Evolutionary conservation across 2,329 filamentous ascomycete species (phyloP).

Genomic region (Penicillium sp.): DNA sequence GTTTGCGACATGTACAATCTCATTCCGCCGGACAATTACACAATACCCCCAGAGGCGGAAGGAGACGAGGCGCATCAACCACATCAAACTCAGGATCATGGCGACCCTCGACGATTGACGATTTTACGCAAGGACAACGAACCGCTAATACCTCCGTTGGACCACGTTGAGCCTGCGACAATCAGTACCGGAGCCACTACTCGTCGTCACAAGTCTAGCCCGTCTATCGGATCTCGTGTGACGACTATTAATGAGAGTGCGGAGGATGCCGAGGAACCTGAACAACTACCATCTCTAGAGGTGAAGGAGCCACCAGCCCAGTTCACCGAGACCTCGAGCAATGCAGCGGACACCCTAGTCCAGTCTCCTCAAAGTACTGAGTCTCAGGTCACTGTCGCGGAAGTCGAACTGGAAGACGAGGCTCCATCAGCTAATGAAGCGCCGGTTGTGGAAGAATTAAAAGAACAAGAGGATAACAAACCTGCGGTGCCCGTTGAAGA

Average conservation of each 20-base stretch:
- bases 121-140: conserved; percentile 43
- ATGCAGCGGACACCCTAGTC: neutral
- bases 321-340: conserved; percentile 1
- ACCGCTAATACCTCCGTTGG: conserved; percentile 23
- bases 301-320: neutral
- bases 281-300: neutral
- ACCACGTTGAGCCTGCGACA: conserved; percentile 50
- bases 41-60: conserved; percentile 90
- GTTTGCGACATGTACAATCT: conserved; percentile 92
- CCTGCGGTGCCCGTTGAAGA: conserved; percentile 2
- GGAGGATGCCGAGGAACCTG: conserved; percentile 62
- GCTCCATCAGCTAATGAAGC: conserved; percentile 8
- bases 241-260: conserved; percentile 82
- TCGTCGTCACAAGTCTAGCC: conserved; percentile 80
- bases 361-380: conserved; percentile 17
- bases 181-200: conserved; percentile 70
- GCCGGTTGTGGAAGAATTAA: neutral
- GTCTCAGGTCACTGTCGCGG: conserved; percentile 27
- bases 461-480: conserved; percentile 5
- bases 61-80: conserved; percentile 65
- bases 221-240: conserved; percentile 77
- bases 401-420: conserved; percentile 26
- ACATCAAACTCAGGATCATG: conserved; percentile 27
- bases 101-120: conserved; percentile 39
- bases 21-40: conserved; percentile 93